Percentiles rank a stretch among this genome's conserved stretches.
phyloP scores from a whole-genome alignment of 345 rosid species.

The Psidium friedrichsthalianum region DNA sequence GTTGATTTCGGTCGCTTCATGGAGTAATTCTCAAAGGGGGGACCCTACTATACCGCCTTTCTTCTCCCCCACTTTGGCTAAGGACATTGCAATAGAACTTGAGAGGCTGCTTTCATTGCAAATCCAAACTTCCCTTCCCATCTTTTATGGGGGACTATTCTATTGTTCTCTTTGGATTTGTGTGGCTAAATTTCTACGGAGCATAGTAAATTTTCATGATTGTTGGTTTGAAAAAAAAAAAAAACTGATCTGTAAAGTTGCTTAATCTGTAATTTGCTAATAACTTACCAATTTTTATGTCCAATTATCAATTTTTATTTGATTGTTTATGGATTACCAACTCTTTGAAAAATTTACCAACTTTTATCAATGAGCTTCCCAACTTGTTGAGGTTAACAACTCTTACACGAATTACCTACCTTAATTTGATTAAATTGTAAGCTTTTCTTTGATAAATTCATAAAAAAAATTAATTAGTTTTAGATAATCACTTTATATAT shows the following conservation, averaged over 20 bases:
- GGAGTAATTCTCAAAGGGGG: background rate
- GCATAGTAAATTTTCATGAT: background rate
- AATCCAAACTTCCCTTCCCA: background rate
- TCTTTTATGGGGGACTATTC: background rate
- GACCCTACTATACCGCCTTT: background rate
- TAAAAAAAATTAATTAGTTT: background rate
- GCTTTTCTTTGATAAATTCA: background rate
- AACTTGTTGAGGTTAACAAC: background rate
- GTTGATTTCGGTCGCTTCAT: background rate
- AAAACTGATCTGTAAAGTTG: background rate
- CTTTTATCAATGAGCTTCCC: background rate
- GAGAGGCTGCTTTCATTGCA: background rate
- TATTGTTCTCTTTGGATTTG: background rate
- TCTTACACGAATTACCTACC: background rate
- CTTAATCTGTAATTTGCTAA: background rate
- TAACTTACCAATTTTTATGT: background rate
- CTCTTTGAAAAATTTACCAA: background rate
- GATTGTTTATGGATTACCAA: background rate
- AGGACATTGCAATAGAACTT: background rate
- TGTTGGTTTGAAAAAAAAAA: background rate
- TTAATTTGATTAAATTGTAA: background rate
- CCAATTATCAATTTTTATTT: background rate
- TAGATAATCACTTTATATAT: background rate
- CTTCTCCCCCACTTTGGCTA: background rate
- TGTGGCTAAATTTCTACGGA: background rate